Conservation (phyloP, 1,284 basidiomycete genomes). For the Ceratobasidium sp. region DNA sequence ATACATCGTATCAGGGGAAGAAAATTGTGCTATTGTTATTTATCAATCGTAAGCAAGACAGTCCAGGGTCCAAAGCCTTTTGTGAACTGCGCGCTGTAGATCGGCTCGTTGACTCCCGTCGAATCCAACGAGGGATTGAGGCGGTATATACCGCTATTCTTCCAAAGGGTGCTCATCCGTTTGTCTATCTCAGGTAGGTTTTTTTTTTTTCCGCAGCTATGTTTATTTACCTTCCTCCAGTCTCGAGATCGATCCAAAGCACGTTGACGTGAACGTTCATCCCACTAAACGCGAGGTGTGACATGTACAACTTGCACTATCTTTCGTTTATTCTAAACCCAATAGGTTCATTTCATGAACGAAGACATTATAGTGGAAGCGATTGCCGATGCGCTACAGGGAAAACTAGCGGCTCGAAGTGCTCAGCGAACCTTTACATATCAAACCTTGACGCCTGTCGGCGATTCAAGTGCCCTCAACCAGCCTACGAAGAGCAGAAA, state of each 20-base stretch:
- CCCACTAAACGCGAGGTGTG: constrained; percentile 92
- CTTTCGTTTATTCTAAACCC: not conserved
- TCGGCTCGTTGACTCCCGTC: constrained; percentile 90
- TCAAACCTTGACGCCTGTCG: constrained; percentile 63
- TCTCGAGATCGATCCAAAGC: constrained; percentile 85
- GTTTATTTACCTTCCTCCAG: constrained; percentile 59
- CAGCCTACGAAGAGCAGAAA: not conserved
- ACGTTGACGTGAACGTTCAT: constrained; percentile 98
- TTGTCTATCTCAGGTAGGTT: constrained; percentile 88
- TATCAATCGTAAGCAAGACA: constrained; percentile 85
- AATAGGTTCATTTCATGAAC: constrained; percentile 88
- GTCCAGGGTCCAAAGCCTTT: not conserved
- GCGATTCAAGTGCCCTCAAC: not conserved
- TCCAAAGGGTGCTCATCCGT: constrained; percentile 93
- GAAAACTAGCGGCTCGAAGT: constrained; percentile 75
- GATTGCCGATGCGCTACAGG: constrained; percentile 82
- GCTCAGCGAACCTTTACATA: constrained; percentile 82
- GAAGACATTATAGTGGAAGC: constrained; percentile 90
- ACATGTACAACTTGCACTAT: not conserved
- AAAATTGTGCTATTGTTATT: constrained; percentile 92
- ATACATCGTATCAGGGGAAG: constrained; percentile 91
- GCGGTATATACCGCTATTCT: constrained; percentile 87
- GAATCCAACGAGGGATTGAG: constrained; percentile 91
- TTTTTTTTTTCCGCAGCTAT: not conserved
- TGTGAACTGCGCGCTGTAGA: constrained; percentile 66